phyloP scores from a whole-genome alignment of 805 yeast species.

The Tetrapisispora phaffii region DNA sequence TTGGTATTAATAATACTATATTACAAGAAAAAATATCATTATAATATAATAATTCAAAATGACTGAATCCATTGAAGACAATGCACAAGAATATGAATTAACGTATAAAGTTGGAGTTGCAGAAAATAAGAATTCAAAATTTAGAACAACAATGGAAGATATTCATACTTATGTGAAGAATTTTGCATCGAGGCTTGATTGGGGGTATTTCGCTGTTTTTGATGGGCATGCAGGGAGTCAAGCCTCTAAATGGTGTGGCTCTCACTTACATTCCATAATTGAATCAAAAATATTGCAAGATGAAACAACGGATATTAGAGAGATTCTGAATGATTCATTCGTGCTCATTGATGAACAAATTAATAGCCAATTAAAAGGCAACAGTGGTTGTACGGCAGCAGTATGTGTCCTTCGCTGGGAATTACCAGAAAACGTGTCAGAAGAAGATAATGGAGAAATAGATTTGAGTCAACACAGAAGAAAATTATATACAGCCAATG shows the following conservation, averaged over 20 bases:
- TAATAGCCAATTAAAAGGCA: slow-evolving; percentile 49
- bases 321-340: slow-evolving; percentile 59
- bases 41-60: not conserved
- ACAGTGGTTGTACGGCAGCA: slow-evolving; percentile 91
- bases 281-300: slow-evolving; percentile 46
- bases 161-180: slow-evolving; percentile 88
- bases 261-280: slow-evolving; percentile 61
- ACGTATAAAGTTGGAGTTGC: slow-evolving; percentile 83
- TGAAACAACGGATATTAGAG: slow-evolving; percentile 48
- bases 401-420: slow-evolving; percentile 91
- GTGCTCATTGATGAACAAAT: slow-evolving; percentile 65
- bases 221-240: slow-evolving; percentile 97
- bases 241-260: slow-evolving; percentile 92
- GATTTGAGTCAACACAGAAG: slow-evolving; percentile 43
- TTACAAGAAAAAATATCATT: not conserved
- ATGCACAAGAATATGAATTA: slow-evolving; percentile 32
- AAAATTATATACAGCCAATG: slow-evolving; percentile 86
- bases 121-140: slow-evolving; percentile 76
- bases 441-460: slow-evolving; percentile 9
- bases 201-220: slow-evolving; percentile 92
- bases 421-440: slow-evolving; percentile 26
- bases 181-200: slow-evolving; percentile 80
- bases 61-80: not conserved
- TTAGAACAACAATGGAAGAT: slow-evolving; percentile 89
- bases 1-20: no score